Percentiles rank a stretch among this genome's conserved stretches.
phyloP scores from a whole-genome alignment of 176 grass and related monocot species.

The Hordeum vulgare region DNA sequence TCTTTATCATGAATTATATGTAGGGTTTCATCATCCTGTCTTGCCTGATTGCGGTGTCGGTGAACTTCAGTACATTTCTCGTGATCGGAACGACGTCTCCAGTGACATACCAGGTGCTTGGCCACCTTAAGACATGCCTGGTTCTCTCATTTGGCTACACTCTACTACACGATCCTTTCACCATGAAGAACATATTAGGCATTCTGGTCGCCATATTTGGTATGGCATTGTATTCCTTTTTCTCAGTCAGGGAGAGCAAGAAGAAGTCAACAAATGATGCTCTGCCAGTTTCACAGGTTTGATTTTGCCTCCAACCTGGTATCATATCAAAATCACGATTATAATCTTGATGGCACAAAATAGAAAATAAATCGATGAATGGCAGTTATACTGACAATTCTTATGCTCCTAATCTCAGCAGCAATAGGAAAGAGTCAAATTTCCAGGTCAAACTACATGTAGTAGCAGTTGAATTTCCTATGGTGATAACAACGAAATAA shows the following conservation, averaged over 20 bases:
- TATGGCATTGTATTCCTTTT: constrained; percentile 90
- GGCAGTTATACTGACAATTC: neutral
- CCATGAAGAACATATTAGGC: constrained; percentile 66
- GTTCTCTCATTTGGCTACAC: constrained; percentile 98
- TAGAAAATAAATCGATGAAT: neutral
- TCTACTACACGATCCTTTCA: constrained; percentile 86
- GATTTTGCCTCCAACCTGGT: constrained; percentile 14
- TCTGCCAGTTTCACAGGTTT: constrained; percentile 83
- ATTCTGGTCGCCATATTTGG: constrained; percentile 95
- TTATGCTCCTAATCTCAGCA: neutral
- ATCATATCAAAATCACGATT: neutral
- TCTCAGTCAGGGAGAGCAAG: constrained; percentile 77
- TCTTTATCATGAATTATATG: constrained; percentile 26
- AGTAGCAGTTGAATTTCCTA: neutral
- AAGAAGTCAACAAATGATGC: constrained; percentile 78
- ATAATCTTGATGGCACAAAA: neutral
- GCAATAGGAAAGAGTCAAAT: constrained; percentile 1
- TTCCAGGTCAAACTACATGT: neutral
- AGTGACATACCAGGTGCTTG: constrained; percentile 97
- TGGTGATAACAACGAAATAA: neutral
- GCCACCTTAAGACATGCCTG: constrained; percentile 97
- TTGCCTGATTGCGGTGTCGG: constrained; percentile 94
- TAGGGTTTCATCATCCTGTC: constrained; percentile 96
- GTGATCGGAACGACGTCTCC: constrained; percentile 97
- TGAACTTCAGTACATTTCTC: constrained; percentile 99